Conservation (phyloP, 495 filamentous ascomycete genomes). For the Daldinia loculata region DNA sequence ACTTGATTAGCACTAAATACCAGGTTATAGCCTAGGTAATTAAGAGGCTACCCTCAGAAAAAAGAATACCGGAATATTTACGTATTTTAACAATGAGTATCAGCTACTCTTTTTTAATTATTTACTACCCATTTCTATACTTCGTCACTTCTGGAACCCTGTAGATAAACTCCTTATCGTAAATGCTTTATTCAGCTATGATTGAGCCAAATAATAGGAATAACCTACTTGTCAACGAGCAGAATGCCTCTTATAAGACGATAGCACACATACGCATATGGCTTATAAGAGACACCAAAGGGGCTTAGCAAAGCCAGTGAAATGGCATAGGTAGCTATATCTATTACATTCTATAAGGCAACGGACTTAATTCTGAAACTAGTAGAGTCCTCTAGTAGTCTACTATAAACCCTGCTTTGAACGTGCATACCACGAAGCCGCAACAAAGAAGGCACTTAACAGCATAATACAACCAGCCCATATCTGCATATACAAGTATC, state of each 20-base stretch:
- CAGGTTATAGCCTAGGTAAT: neutral
- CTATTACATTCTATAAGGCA: neutral
- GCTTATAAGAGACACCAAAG: neutral
- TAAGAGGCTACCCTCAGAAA: too few species aligned
- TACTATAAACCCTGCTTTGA: slow-evolving; percentile 4
- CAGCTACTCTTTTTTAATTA: too few species aligned
- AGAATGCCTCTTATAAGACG: neutral
- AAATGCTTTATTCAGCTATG: too few species aligned
- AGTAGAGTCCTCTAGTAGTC: neutral
- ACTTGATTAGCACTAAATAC: neutral
- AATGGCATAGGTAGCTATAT: neutral
- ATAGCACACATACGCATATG: neutral
- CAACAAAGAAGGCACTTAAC: slow-evolving; percentile 29
- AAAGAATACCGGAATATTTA: too few species aligned
- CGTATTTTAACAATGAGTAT: too few species aligned
- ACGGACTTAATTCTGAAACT: neutral
- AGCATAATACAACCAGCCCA: slow-evolving; percentile 55
- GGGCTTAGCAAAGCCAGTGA: neutral
- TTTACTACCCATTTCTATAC: too few species aligned
- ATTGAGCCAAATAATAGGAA: too few species aligned
- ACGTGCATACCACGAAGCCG: slow-evolving; percentile 33
- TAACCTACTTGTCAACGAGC: neutral
- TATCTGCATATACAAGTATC: slow-evolving; percentile 64
- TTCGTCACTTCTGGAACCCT: too few species aligned
- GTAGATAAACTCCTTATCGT: too few species aligned